A percentile compares a stretch with the other conserved stretches of the same genome.
Conservation (phyloP, 2,329 filamentous ascomycete species). For the Ascochyta pisi region DNA sequence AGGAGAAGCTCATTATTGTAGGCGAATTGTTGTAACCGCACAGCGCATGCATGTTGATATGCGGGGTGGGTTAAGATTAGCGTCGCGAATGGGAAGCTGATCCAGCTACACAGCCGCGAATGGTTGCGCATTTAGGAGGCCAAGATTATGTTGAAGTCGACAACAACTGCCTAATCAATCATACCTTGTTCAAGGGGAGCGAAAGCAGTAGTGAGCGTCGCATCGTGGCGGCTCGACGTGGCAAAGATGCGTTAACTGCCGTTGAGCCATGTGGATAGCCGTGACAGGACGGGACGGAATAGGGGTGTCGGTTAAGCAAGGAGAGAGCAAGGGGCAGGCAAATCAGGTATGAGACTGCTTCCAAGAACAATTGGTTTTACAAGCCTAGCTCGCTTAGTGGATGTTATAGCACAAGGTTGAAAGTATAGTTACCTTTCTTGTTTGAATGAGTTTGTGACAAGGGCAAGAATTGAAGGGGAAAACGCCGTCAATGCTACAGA, state of each 20-base stretch:
- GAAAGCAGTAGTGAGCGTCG: background rate
- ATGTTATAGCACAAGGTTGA: conserved; percentile 38
- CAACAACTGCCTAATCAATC: conserved; percentile 11
- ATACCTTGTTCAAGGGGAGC: background rate
- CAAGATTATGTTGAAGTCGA: conserved; percentile 11
- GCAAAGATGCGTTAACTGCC: conserved; percentile 27
- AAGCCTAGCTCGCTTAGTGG: conserved; percentile 24
- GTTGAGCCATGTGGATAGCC: conserved; percentile 34
- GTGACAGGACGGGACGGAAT: conserved; percentile 18
- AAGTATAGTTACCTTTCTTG: conserved; percentile 18
- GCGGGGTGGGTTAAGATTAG: background rate
- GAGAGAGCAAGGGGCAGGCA: conserved; percentile 20
- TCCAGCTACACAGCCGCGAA: conserved; percentile 17
- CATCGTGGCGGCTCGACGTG: conserved; percentile 18
- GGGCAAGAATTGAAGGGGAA: background rate
- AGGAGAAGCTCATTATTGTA: background rate
- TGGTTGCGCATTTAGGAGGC: conserved; percentile 5
- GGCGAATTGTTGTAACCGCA: background rate
- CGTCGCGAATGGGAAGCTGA: background rate
- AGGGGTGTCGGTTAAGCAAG: conserved; percentile 30
- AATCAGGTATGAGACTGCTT: conserved; percentile 23
- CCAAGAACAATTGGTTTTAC: conserved; percentile 14
- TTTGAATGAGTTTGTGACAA: background rate
- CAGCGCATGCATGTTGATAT: background rate
- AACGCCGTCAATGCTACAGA: background rate